Base-by-base conservation (phyloP, 352 stramenopile genomes). In the Globisporangium cederbergense region DNA sequence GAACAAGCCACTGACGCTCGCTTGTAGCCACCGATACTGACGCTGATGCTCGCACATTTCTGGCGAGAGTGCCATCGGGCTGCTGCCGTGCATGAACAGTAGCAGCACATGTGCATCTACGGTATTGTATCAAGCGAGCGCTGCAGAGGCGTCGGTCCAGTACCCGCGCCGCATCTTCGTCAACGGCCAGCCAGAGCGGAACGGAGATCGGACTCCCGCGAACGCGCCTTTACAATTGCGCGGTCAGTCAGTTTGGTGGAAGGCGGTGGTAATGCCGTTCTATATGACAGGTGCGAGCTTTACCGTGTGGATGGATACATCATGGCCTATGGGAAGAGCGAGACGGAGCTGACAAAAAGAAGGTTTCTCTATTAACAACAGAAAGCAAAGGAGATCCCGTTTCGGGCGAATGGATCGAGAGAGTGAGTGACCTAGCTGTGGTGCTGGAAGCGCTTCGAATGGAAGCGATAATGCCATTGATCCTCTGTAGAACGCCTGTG, bases 171-270 rank as follows among this genome's bases (percentile, higher is more conserved):
- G n/a, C 32, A 46, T 25, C 52, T 58, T 30, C 8, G 1, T 6
- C 30, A 18, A 7, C 40, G n/a, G 6, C 16, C 30, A 58, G 51
- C 20, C 30, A 36, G 52, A 46, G n/a, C 49, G 49, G 49, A 55
- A 34, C 36, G 36, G 11, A 28, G 25, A 42, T n/a, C 16, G 22
- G 22, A 38, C 49, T 55, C 46, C 52, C 32, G 34, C 32, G 52
- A 58, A 58, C 52, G 52, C 52, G 32, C 52, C 32, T 58, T 58
- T 58, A 58, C 52, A 58, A 58, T 20, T 46, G 34, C 3, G 18
- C 32, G 32, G 32, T 43, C 52, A 20, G 32, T 43, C 52, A 20
- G 0, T 28, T 43, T 30, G 6, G 13, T 40, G 28, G 3, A 10
- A 30, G n/a, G 49, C 18, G 25, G 34, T 57, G 16, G 30, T 58